Base-by-base conservation (phyloP, 2,329 filamentous ascomycete genomes). In the Trichoderma sp. region DNA sequence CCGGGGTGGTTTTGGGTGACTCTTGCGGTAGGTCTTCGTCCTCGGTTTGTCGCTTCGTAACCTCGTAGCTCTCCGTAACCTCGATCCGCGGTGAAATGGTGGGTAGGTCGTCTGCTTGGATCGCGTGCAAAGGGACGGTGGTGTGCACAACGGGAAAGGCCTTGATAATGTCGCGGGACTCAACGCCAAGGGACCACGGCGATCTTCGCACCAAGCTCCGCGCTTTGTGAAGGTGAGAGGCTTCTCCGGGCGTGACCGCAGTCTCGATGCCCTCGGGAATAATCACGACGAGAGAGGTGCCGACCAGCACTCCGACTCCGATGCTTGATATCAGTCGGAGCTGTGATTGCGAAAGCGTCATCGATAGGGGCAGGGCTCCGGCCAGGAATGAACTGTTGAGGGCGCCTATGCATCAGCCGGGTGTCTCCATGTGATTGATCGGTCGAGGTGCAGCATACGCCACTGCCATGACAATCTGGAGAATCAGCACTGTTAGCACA, bases 251-350 rank as follows among this genome's bases (percentile, higher is more conserved):
- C 15, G 83, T 88, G 71, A 95, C 92, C 65, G 97, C 84, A 3
- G 95, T 94, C 75, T 97, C 93, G 66, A 98, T 89, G 44, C 95
- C 95, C 77, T 99, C 95, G 0, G 95, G 95, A 72, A 99, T 97
- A 74, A 99, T 98, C 39, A 99, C 93, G 69, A 98, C 94, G 69
- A 99, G 84, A 1, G 94, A 94, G 30, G 95, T 98, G 43, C 95
- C 95, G 17, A 99, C 93, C 9, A 99, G 82, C 59, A 99, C 90
- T 51, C 95, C 95, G 77, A 97, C 92, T 61, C 95, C 95, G 75
- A 98, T 86, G 65, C 93, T 93, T 24, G 94, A 96, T 74, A 98
- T 91, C 57, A 97, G 81, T 74, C 94, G 90, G 65, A 98, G 81
- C 77, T 97, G 92, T 50, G 92, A 91, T 67, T 90, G 88, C 34